Evolutionary conservation across 345 rosid species (phyloP), one percentile per base, ranked within the genome.

Genomic region (Leavenworthia alabamica): DNA sequence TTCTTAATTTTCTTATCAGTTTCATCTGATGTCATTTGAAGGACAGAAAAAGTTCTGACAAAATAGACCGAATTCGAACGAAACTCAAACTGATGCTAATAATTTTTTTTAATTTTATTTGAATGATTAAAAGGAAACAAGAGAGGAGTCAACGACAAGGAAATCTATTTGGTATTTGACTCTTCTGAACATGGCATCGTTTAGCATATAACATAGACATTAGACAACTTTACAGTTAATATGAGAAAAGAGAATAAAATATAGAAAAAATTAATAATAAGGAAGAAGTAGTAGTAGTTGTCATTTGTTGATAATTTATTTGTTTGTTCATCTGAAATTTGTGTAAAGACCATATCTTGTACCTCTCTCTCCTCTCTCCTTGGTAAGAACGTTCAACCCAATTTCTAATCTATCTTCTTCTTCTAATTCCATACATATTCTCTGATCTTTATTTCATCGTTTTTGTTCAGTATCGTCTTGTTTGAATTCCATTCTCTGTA

Each of bases 341-440:
- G 16, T 60, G 41, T 60, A 59, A 59, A 68, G 53, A 60, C 60
- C 54, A 24, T 9, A 22, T 49, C 50, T 49, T 9, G 33, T 19
- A n/a, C n/a, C 4, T 2, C 27, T 24, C 27, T 24, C 27, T 24
- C 27, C 27, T 24, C 27, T 4, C 54, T 16, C 60, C 23, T 59
- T 35, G 73, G 73, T 52, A 52, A 60, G 60, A 60, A 61, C 68
- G 35, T 54, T 14, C 47, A 69, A 62, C 48, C 68, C 36, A 46
- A 52, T 60, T n/a, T n/a, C 65, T 31, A 41, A 37, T 37, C 42
- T 28, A 16, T 60, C 40, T 60, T 5, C 16, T 17, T 62, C 8
- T 45, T 36, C 15, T 53, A 46, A 22, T 19, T 26, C 56, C 55
- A 4, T 50, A 5, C 60, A 32, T 33, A 2, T 8, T 2, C 8